Base-by-base conservation (phyloP, 108 stramenopile genomes). In the Skeletonema marinoi region DNA sequence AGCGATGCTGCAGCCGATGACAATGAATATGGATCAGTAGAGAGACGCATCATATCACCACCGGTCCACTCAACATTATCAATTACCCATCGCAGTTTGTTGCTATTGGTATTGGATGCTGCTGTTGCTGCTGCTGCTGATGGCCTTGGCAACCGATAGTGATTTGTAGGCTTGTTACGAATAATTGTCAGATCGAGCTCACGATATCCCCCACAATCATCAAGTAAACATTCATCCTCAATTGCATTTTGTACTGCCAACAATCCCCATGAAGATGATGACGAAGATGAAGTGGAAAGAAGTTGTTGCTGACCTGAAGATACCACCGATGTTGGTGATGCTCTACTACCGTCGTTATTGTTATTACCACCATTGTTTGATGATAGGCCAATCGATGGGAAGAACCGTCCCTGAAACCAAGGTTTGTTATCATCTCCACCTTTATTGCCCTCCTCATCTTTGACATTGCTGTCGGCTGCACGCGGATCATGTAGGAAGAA, bases 371-470 rank as follows among this genome's bases (percentile, higher is more conserved):
- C 16, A 32, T 56, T 32, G 32, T n/a, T 65, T 9, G 44, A 1
- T 42, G 30, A 13, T 38, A 19, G 8, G 10, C 31, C 25, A 12
- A 59, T 21, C 1, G 68, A 80, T 21, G 81, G 85, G 21, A 91
- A 68, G 73, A 93, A 91, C 60, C 90, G 82, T 17, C 93, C 93
- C 66, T 93, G 93, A 60, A 91, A 83, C 93, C 93, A 93, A 8
- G 61, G 33, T 14, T 54, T 75, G 1, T 25, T 54, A 25, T 25
- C 25, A 32, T 29, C 29, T 16, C 33, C 29, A 4, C 63, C 39
- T 39, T 60, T 32, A 30, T 66, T 38, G 1, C n/a, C 21, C 3
- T 56, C 54, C 7, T 56, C 21, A 44, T 54, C 19, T 32, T 21
- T 32, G 32, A 50, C n/a, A n/a, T 54, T 46, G 32, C 12, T 54